These are phyloP conservation scores for Taphrina pruni DNA, from an alignment of 1,139 yeast genomes.

Conservation along the genomic window DNA sequence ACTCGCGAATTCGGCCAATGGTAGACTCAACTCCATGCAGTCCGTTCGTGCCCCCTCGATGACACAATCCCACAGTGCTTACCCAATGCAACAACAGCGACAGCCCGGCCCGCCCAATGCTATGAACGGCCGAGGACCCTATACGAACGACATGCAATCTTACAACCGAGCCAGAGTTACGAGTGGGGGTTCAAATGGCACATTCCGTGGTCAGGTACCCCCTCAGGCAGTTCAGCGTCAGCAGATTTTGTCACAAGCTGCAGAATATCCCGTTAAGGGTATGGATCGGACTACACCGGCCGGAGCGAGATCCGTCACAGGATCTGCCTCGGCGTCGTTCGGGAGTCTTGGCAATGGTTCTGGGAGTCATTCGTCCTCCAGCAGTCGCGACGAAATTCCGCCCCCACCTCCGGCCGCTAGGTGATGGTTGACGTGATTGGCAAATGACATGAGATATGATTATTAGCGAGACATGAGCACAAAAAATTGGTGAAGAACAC, in stretches of 20 bases:
- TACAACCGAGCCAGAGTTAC: conserved; percentile 5
- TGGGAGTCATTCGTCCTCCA: conserved; percentile 36
- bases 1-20: conserved; percentile 24
- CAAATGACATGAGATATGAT: too few relatives aligned
- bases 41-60: conserved; percentile 19
- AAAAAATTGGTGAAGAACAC: background rate
- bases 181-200: conserved; percentile 11
- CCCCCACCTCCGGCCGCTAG: conserved; percentile 18
- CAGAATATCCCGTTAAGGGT: conserved; percentile 23
- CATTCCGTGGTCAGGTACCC: conserved; percentile 28
- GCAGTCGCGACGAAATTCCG: conserved; percentile 34
- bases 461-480: background rate
- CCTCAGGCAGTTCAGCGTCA: conserved; percentile 23
- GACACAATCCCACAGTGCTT: conserved; percentile 1
- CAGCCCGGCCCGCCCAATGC: conserved; percentile 35
- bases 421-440: background rate
- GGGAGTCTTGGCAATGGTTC: conserved; percentile 40
- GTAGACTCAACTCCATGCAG: conserved; percentile 32
- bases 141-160: conserved; percentile 7
- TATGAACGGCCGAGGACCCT: conserved; percentile 34
- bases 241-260: conserved; percentile 10
- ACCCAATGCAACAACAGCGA: conserved; percentile 9
- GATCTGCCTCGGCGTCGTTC: conserved; percentile 36
- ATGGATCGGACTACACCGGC: conserved; percentile 20
- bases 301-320: conserved; percentile 35